phyloP scores from a whole-genome alignment of 305 asterid genomes.

The Solanum hybrid region DNA sequence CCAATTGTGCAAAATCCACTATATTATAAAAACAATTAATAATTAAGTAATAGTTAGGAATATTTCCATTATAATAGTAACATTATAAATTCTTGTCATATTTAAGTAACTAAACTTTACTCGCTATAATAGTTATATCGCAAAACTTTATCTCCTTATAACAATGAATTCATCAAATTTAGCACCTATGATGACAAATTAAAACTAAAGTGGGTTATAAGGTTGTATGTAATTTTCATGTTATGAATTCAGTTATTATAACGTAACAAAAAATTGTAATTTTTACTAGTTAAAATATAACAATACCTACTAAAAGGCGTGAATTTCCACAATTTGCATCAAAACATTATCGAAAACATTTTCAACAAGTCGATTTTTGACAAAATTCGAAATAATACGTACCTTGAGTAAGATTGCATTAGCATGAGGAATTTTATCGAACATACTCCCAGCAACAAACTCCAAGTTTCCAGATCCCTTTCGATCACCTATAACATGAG shows the following conservation, averaged over 20 bases:
- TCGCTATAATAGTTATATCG: not conserved
- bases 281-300: not conserved
- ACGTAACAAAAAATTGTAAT: not conserved
- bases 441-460: slow-evolving; percentile 41
- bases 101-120: not conserved
- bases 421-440: slow-evolving; percentile 24
- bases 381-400: not conserved
- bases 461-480: slow-evolving; percentile 14
- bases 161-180: not conserved
- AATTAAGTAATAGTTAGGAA: not conserved
- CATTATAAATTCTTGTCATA: not conserved
- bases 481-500: slow-evolving; percentile 19
- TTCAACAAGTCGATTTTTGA: not conserved
- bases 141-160: not conserved
- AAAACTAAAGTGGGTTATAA: not conserved
- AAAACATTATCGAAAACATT: no score
- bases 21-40: not conserved
- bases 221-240: not conserved
- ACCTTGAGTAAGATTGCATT: slow-evolving; percentile 42
- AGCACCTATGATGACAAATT: no score
- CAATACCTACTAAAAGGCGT: not conserved
- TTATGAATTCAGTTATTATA: not conserved
- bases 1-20: slow-evolving; percentile 52
- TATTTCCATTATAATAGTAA: not conserved
- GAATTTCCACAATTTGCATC: not conserved